Base-by-base conservation (phyloP, 257 asterid genomes). In the Nicotiana noctiflora region DNA sequence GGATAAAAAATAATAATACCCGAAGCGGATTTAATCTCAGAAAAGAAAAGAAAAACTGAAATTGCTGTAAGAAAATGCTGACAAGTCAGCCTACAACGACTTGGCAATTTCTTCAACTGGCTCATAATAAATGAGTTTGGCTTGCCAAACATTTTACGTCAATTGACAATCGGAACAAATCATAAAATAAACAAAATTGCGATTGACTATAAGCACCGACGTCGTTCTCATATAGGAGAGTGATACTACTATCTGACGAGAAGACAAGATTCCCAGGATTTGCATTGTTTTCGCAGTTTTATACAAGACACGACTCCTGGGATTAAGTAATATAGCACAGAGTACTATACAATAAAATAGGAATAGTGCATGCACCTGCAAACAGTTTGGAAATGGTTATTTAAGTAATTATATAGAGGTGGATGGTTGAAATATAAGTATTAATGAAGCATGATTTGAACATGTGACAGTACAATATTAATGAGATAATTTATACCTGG, bases 341-440 rank as follows among this genome's bases (percentile, higher is more conserved):
- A 53, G 27, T 57, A n/a, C 13, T 18, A 57, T 59, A 59, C 15
- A 9, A 23, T 61, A 32, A 29, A 64, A 64, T 9, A 65, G 75
- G 15, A 19, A 34, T 67, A 34, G 76, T 67, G 53, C 76, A 67
- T 67, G 76, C 55, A 67, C 55, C n/a, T n/a, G 76, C 55, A 67
- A 67, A 67, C 55, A 34, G 55, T n/a, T n/a, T 67, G 31, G n/a
- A 67, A 37, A 18, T 67, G 31, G 15, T 32, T 31, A 66, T n/a
- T 67, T 2, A 34, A 67, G 76, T 67, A 67, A 37, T 67, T 37
- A 40, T 40, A 8, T 40, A 40, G 12, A 40, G 49, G 49, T 40
- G 49, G 3, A 40, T 40, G 49, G 5, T 5, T 67, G 17, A 40
- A 8, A 68, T 19, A 68, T 40, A 66, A 66, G 12, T 8, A 37